Evolutionary conservation across 306 rosid species (phyloP).

Genomic region (Corylus avellana): DNA sequence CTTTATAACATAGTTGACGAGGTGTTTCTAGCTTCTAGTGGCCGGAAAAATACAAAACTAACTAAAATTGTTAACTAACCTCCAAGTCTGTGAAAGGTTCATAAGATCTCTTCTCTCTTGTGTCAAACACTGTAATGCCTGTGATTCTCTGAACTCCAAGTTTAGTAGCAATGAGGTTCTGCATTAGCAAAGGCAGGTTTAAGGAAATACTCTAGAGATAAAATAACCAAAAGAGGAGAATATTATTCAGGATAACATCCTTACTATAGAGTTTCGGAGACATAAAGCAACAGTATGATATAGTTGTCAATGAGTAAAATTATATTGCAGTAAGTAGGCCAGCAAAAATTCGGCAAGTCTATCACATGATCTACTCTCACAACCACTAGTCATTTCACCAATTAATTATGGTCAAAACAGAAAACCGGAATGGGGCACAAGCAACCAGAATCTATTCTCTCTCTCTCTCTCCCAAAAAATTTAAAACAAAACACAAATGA

Average conservation of each 20-base stretch:
- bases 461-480: too few relatives aligned
- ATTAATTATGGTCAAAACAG: background rate
- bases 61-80: conserved; percentile 44
- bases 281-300: background rate
- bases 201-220: background rate
- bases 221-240: background rate
- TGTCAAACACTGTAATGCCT: conserved; percentile 75
- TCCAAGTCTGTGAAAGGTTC: conserved; percentile 86
- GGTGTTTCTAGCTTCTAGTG: background rate
- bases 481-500: too few relatives aligned
- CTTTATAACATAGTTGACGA: background rate
- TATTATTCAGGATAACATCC: background rate
- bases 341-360: too few relatives aligned
- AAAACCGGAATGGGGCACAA: background rate
- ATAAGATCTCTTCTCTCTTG: conserved; percentile 66
- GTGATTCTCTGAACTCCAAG: conserved; percentile 93
- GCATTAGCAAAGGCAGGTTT: conserved; percentile 33
- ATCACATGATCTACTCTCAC: too few relatives aligned
- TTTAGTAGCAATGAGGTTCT: conserved; percentile 90
- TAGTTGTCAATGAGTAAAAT: background rate
- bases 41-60: background rate
- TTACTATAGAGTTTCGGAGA: background rate
- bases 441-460: background rate
- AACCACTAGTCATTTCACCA: too few relatives aligned
- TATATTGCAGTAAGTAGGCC: too few relatives aligned